Evolutionary conservation across 2,329 filamentous ascomycete genomes (phyloP).

Genomic region (Lachnellula subtilissima): DNA sequence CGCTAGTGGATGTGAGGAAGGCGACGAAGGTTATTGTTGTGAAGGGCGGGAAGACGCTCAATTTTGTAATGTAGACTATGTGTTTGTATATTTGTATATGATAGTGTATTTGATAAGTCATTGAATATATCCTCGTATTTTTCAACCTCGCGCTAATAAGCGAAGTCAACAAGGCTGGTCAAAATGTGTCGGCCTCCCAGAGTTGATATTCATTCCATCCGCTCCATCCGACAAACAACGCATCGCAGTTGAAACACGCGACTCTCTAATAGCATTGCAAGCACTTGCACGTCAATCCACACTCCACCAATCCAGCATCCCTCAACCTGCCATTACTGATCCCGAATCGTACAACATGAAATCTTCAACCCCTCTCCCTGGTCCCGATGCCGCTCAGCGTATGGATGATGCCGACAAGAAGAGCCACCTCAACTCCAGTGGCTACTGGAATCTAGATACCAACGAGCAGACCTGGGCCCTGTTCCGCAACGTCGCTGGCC

Average conservation of each 20-base stretch:
- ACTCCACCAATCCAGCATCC: neutral
- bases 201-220: too few species aligned
- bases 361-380: neutral
- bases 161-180: too few species aligned
- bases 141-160: too few species aligned
- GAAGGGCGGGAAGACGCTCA: conserved; percentile 62
- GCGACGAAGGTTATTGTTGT: conserved; percentile 65
- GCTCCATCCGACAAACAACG: too few species aligned
- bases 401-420: neutral
- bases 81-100: too few species aligned
- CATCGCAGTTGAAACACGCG: too few species aligned
- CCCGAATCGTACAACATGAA: neutral
- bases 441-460: neutral
- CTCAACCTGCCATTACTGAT: neutral
- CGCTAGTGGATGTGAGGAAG: conserved; percentile 39
- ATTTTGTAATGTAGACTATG: conserved; percentile 55
- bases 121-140: too few species aligned
- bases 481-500: neutral
- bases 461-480: neutral
- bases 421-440: neutral
- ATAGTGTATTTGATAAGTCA: too few species aligned
- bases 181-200: too few species aligned
- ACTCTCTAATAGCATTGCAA: too few species aligned
- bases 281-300: neutral
- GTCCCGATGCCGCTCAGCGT: neutral